A percentile compares a stretch with the other conserved stretches of the same genome.
phyloP scores from a whole-genome alignment of 2,329 filamentous ascomycete species.

The Phialophora chinensis region DNA sequence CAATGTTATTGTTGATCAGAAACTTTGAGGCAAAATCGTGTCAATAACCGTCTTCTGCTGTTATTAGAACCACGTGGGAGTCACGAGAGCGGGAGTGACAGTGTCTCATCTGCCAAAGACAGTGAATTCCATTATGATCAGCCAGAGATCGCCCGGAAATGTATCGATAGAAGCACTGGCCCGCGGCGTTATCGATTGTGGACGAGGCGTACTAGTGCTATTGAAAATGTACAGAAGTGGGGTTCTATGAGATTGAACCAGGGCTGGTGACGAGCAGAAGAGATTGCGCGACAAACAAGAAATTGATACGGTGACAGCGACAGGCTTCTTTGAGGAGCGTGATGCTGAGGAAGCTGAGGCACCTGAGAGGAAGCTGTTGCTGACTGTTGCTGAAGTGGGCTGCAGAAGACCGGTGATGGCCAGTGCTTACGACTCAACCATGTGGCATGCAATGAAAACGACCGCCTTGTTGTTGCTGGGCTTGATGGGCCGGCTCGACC shows the following conservation, averaged over 20 bases:
- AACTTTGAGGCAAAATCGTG: background rate
- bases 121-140: background rate
- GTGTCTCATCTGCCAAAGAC: background rate
- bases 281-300: constrained; percentile 5
- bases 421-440: background rate
- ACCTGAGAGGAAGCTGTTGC: background rate
- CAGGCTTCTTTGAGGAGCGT: background rate
- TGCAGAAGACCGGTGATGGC: background rate
- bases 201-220: background rate
- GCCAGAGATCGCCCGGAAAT: background rate
- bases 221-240: constrained; percentile 7
- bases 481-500: background rate
- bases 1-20: constrained; percentile 15
- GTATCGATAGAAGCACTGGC: constrained; percentile 6
- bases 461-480: background rate
- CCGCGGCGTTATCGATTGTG: constrained; percentile 8
- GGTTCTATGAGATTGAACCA: constrained; percentile 4
- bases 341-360: too few relatives aligned
- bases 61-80: background rate
- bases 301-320: constrained; percentile 7
- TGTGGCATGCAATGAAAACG: background rate
- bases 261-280: background rate
- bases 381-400: background rate
- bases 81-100: background rate
- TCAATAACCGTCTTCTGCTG: background rate